Percentiles rank a stretch among this genome's conserved stretches.
These are phyloP conservation scores for Poterioochromonas sp. DNA, from an alignment of 352 stramenopile genomes.

Conservation along the genomic window DNA sequence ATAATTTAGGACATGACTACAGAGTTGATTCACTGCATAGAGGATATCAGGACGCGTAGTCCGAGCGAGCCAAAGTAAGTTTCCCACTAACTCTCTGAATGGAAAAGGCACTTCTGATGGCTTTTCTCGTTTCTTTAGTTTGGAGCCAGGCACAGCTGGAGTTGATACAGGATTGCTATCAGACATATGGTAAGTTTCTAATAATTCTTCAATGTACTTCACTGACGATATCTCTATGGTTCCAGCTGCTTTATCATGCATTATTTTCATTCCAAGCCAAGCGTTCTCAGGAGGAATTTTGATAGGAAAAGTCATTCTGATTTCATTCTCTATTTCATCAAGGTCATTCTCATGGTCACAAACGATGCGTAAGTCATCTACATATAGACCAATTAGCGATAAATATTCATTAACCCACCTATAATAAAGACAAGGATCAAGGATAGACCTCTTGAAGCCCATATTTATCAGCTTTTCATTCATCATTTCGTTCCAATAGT, in stretches of 20 bases:
- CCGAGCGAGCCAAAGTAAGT: conserved; percentile 3
- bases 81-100: conserved; percentile 9
- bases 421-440: too few relatives aligned
- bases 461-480: too few relatives aligned
- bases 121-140: conserved; percentile 2
- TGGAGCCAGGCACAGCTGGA: conserved; percentile 5
- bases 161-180: conserved; percentile 13
- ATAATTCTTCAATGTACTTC: conserved; percentile 11
- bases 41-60: conserved; percentile 12
- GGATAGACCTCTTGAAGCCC: too few relatives aligned
- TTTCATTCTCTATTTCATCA: too few relatives aligned
- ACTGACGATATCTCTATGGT: neutral
- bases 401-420: too few relatives aligned
- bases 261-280: conserved; percentile 15
- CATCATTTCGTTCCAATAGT: too few relatives aligned
- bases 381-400: too few relatives aligned
- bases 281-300: neutral
- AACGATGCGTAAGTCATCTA: too few relatives aligned
- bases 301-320: neutral
- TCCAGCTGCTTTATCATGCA: neutral
- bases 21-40: conserved; percentile 5
- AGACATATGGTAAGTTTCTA: conserved; percentile 10
- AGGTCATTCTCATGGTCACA: too few relatives aligned
- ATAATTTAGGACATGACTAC: neutral
- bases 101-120: conserved; percentile 14